Conservation (phyloP, 805 yeast genomes). For the Ogataea salicorniae region DNA sequence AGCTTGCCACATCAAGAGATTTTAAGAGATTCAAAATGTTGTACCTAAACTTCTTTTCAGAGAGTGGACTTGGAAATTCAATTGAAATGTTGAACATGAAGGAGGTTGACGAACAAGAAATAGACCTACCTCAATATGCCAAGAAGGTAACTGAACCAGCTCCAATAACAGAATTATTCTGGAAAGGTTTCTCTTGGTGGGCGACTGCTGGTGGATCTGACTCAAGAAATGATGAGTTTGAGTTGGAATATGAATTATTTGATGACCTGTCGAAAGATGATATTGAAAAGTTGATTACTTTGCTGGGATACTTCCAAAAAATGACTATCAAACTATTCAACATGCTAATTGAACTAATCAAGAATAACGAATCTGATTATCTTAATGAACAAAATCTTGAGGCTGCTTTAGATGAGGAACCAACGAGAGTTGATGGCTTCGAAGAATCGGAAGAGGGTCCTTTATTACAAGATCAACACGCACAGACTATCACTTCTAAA, state of each 20-base stretch:
- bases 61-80: neutral
- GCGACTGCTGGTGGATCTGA: constrained; percentile 73
- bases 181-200: constrained; percentile 81
- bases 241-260: constrained; percentile 30
- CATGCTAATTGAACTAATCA: constrained; percentile 33
- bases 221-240: constrained; percentile 33
- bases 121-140: constrained; percentile 12
- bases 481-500: neutral
- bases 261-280: constrained; percentile 19
- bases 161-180: constrained; percentile 53
- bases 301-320: constrained; percentile 50
- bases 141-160: constrained; percentile 37
- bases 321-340: constrained; percentile 40
- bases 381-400: constrained; percentile 8
- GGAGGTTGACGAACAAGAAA: constrained; percentile 10
- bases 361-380: constrained; percentile 25
- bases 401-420: constrained; percentile 3
- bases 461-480: neutral
- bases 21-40: constrained; percentile 31
- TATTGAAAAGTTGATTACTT: constrained; percentile 22
- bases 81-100: constrained; percentile 2
- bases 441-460: constrained; percentile 3
- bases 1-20: constrained; percentile 35
- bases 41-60: constrained; percentile 13
- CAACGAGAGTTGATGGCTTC: constrained; percentile 1